Evolutionary conservation across 768 basidiomycete species (phyloP).

Genomic region (Russula sp.): DNA sequence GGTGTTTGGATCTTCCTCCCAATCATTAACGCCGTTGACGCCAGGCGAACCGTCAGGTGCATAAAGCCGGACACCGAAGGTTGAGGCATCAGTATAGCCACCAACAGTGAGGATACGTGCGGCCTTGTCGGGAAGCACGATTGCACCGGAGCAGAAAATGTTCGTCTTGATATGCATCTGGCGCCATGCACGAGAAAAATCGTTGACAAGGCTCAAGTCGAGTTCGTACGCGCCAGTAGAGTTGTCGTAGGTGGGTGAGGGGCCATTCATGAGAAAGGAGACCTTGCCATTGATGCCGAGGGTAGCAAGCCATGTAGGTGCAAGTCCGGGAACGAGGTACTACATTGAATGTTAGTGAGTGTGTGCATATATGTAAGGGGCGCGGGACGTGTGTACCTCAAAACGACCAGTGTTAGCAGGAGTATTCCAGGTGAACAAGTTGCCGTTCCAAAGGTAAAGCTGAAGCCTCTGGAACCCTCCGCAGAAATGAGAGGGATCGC

Average conservation of each 20-base stretch:
- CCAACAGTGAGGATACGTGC: slow-evolving; percentile 62
- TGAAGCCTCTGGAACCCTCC: slow-evolving; percentile 51
- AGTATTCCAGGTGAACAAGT: slow-evolving; percentile 59
- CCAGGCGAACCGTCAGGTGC: slow-evolving; percentile 63
- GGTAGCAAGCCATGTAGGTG: slow-evolving; percentile 69
- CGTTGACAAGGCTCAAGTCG: slow-evolving; percentile 50
- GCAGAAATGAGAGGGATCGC: slow-evolving; percentile 64
- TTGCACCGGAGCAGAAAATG: slow-evolving; percentile 71
- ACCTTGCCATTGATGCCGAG: slow-evolving; percentile 80
- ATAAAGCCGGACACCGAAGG: slow-evolving; percentile 67
- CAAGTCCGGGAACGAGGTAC: slow-evolving; percentile 50
- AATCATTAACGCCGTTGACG: slow-evolving; percentile 68
- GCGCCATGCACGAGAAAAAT: slow-evolving; percentile 53
- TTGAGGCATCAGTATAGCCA: slow-evolving; percentile 68
- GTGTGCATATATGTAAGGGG: not conserved
- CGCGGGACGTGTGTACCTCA: slow-evolving; percentile 42
- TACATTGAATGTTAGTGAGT: slow-evolving; percentile 20
- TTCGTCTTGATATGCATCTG: slow-evolving; percentile 71
- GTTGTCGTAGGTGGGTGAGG: slow-evolving; percentile 55
- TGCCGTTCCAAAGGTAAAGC: slow-evolving; percentile 31
- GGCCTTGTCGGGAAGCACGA: slow-evolving; percentile 70
- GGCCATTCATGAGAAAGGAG: slow-evolving; percentile 68
- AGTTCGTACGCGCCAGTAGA: slow-evolving; percentile 77
- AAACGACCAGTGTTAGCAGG: slow-evolving; percentile 63
- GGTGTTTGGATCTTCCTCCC: slow-evolving; percentile 63